Evolutionary conservation across 1,284 basidiomycete genomes (phyloP), one percentile per base, ranked within the genome.

Genomic region (Volvariella volvacea): DNA sequence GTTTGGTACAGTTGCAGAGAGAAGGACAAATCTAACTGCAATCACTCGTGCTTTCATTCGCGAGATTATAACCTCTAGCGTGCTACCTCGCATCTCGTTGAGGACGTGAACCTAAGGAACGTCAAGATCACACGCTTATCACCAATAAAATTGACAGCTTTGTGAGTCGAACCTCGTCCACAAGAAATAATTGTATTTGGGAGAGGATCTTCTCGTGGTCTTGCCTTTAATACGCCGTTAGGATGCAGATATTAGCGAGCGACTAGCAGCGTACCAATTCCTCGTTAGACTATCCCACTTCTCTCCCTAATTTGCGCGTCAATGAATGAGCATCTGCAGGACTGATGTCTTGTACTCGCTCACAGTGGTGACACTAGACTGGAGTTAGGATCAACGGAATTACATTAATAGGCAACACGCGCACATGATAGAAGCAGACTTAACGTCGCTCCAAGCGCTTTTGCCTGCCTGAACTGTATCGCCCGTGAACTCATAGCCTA

Each of bases 1-100:
- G 54, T 99, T 99, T 0, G 95, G 95, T 8, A 92, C 87, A 0
- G 95, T 97, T 1, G 95, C 95, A 0, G 92, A 95, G 21, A 97
- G 80, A 4, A 95, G 78, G 21, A 97, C 67, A 57, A 97, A 91
- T 3, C 94, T 81, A 16, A 90, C 80, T 1, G 67, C 63, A 1
- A 70, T 67, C n/a, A 78, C 80, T 3, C 79, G 77, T 2, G 79
- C 66, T 62, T 87, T 92, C 88, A 96, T 95, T n/a, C 95, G 80
- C 1, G 91, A 88, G 22, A 96, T 75, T 4, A 97, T 79, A 3
- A 96, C 94, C 64, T 99, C 95, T 2, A 99, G 73, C 2, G 90
- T 92, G 46, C 92, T 89, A 16, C 94, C 93, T 32, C 92, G 78
- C 15, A 74, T 70, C 62, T 98, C 95, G 43, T 92, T 88, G 8